Percentiles rank a stretch among this genome's conserved stretches.
phyloP scores from a whole-genome alignment of 768 basidiomycete species.

The Serendipita vermifera region DNA sequence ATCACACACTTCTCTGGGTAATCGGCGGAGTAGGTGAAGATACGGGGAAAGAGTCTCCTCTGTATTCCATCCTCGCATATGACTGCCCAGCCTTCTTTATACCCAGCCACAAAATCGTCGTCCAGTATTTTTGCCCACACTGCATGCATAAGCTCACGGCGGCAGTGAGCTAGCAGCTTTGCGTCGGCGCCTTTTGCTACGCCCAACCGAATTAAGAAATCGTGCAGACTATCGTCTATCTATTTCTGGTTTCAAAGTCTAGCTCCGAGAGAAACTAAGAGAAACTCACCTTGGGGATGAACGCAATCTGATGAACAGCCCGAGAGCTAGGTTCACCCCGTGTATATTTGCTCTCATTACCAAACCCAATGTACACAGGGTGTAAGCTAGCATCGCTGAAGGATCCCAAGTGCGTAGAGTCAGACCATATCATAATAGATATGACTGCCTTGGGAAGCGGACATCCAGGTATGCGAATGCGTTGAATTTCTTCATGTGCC shows the following conservation, averaged over 20 bases:
- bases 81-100: slow-evolving; percentile 19
- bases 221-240: too few relatives aligned
- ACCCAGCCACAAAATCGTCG: slow-evolving; percentile 19
- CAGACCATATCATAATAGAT: neutral
- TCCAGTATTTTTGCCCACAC: slow-evolving; percentile 18
- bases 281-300: neutral
- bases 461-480: too few relatives aligned
- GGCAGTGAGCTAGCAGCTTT: slow-evolving; percentile 13
- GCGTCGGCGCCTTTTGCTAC: neutral
- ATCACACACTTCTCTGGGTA: slow-evolving; percentile 19
- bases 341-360: neutral
- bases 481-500: too few relatives aligned
- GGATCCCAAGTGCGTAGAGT: neutral
- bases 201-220: too few relatives aligned
- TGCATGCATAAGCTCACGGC: slow-evolving; percentile 20
- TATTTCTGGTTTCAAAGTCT: too few relatives aligned
- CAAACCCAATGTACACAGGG: neutral
- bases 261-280: too few relatives aligned
- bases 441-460: too few relatives aligned
- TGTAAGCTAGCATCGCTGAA: neutral
- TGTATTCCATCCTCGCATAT: slow-evolving; percentile 18
- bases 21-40: slow-evolving; percentile 23
- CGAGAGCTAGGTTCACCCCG: neutral
- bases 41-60: slow-evolving; percentile 15
- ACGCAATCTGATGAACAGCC: neutral